These are phyloP conservation scores for Nepenthes mirabilis DNA, from an alignment of 148 eudicot species.

Conservation along the genomic window DNA sequence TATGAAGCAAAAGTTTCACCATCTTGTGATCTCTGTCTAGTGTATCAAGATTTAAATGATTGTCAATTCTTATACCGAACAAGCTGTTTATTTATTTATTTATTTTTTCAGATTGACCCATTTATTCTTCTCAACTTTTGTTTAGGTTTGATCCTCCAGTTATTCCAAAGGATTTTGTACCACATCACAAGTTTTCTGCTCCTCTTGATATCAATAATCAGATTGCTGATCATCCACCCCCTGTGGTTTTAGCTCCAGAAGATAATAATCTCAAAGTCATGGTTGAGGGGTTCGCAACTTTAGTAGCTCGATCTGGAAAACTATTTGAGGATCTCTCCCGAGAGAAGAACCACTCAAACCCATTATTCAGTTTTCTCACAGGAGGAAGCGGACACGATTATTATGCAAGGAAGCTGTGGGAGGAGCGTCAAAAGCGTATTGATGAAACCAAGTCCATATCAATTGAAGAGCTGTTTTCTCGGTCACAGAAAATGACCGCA, in stretches of 20 bases:
- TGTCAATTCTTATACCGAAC: no score
- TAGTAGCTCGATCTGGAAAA: constrained; percentile 88
- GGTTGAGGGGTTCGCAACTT: constrained; percentile 84
- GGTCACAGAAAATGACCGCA: constrained; percentile 64
- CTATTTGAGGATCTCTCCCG: constrained; percentile 84
- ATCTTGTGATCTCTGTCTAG: no score
- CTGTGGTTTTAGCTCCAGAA: constrained; percentile 63
- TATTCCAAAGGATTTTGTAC: constrained; percentile 62
- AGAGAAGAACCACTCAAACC: constrained; percentile 77
- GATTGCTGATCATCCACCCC: constrained; percentile 37
- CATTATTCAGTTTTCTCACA: constrained; percentile 65
- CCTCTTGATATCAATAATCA: constrained; percentile 34
- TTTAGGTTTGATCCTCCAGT: constrained; percentile 78
- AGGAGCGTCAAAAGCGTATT: constrained; percentile 61
- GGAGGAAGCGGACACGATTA: constrained; percentile 80
- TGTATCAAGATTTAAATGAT: no score
- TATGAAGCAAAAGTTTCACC: no score
- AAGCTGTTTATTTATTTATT: no score
- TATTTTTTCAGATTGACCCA: no score
- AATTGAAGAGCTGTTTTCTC: constrained; percentile 27
- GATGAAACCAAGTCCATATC: constrained; percentile 32
- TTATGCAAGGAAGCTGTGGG: constrained; percentile 86
- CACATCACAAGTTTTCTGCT: constrained; percentile 61
- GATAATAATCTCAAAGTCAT: constrained; percentile 61
- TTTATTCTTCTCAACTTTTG: constrained; percentile 2